Percentiles rank a stretch among this genome's conserved stretches.
Conservation (phyloP, 257 asterid species). For the Lantana camara region DNA sequence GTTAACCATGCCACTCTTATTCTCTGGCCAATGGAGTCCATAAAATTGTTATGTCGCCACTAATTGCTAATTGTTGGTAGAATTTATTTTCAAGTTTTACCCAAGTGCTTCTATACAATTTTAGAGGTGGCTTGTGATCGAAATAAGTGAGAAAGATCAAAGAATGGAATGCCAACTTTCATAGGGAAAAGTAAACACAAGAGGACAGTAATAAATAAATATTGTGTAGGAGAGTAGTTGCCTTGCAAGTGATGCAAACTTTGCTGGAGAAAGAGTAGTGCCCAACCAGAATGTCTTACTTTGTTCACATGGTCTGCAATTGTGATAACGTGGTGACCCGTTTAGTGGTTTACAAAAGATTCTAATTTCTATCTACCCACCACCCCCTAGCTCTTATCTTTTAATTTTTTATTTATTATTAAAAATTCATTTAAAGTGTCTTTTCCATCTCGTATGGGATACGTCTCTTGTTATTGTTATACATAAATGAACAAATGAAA, state of each 20-base stretch:
- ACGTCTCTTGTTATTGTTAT: too few species aligned
- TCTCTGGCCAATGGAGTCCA: too few species aligned
- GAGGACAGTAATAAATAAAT: background rate
- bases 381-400: background rate
- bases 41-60: too few species aligned
- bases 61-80: too few species aligned
- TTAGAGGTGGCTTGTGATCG: too few species aligned
- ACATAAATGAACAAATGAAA: too few species aligned
- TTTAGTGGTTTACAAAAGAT: background rate
- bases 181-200: background rate
- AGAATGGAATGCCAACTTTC: background rate
- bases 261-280: slow-evolving; percentile 15
- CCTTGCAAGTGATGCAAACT: slow-evolving; percentile 34
- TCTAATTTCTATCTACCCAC: background rate
- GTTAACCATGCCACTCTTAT: too few species aligned
- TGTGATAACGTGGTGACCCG: slow-evolving; percentile 15
- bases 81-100: too few species aligned
- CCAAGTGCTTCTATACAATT: too few species aligned
- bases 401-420: too few species aligned
- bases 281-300: slow-evolving; percentile 10
- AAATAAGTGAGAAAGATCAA: background rate
- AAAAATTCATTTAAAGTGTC: too few species aligned
- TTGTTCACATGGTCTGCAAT: slow-evolving; percentile 27
- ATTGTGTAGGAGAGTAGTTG: slow-evolving; percentile 13
- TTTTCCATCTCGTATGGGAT: too few species aligned